A percentile compares a stretch with the other conserved stretches of the same genome.
Conservation (phyloP, 2,329 filamentous ascomycete species). For the Hortaea werneckii region DNA sequence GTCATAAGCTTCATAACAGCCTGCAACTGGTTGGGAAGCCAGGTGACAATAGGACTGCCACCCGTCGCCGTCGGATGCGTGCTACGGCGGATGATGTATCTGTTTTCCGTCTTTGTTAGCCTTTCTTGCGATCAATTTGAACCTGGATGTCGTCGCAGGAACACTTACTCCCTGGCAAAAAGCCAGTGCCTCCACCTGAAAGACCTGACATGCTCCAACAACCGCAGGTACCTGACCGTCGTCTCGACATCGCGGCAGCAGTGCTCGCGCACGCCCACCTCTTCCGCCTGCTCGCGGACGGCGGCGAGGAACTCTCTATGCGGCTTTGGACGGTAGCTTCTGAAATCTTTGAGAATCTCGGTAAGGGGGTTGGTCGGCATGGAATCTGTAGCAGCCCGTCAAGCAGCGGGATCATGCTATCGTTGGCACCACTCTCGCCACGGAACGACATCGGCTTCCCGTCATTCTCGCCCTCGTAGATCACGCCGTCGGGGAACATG, state of each 20-base stretch:
- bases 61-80: slow-evolving; percentile 69
- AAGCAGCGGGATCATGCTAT: slow-evolving; percentile 79
- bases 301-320: slow-evolving; percentile 76
- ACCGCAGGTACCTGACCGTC: slow-evolving; percentile 36
- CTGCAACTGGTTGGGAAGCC: slow-evolving; percentile 71
- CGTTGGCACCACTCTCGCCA: slow-evolving; percentile 87
- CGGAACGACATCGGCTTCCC: slow-evolving; percentile 57
- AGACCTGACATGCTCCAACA: slow-evolving; percentile 64
- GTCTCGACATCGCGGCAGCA: slow-evolving; percentile 27
- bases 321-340: slow-evolving; percentile 77
- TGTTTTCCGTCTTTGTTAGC: neutral
- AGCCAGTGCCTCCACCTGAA: slow-evolving; percentile 82
- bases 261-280: slow-evolving; percentile 49
- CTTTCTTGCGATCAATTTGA: neutral
- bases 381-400: slow-evolving; percentile 75
- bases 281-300: slow-evolving; percentile 46
- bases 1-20: slow-evolving; percentile 65
- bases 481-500: slow-evolving; percentile 87
- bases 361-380: slow-evolving; percentile 89
- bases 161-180: slow-evolving; percentile 55
- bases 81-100: slow-evolving; percentile 70
- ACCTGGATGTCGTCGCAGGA: neutral
- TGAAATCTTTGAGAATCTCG: slow-evolving; percentile 78
- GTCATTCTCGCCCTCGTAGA: slow-evolving; percentile 72
- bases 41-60: slow-evolving; percentile 72